These are phyloP conservation scores for Kernera saxatilis DNA, from an alignment of 345 rosid genomes.

Conservation along the genomic window DNA sequence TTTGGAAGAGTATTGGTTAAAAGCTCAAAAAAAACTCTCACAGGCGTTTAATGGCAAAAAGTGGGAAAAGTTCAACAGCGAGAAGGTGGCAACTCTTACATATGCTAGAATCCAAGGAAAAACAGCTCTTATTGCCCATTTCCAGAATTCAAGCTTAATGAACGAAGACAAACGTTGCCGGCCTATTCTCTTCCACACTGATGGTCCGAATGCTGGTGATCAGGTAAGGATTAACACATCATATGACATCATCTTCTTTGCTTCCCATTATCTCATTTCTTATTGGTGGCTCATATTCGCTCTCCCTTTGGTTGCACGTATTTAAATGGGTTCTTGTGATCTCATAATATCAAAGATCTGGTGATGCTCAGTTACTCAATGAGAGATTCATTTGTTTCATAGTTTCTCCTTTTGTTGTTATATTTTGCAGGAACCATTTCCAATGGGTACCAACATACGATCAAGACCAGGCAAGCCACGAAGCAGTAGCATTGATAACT, in stretches of 20 bases:
- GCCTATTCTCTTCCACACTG: conserved; percentile 82
- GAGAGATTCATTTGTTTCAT: background rate
- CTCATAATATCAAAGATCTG: background rate
- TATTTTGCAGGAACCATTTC: conserved; percentile 67
- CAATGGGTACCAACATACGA: conserved; percentile 67
- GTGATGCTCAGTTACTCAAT: background rate
- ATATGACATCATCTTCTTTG: background rate
- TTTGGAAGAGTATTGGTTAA: conserved; percentile 4
- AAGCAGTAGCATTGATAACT: conserved; percentile 43
- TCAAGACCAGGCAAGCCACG: conserved; percentile 69
- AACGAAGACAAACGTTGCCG: conserved; percentile 92
- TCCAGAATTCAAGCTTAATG: conserved; percentile 92
- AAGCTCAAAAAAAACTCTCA: conserved; percentile 5
- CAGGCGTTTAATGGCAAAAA: conserved; percentile 88
- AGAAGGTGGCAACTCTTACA: conserved; percentile 82
- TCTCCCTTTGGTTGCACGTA: background rate
- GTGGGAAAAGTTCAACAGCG: conserved; percentile 92
- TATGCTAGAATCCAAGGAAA: conserved; percentile 90
- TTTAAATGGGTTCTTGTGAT: background rate
- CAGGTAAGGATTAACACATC: conserved; percentile 42
- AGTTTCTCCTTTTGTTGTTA: background rate
- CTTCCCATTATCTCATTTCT: background rate
- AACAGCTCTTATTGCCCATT: conserved; percentile 82
- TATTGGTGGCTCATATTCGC: background rate
- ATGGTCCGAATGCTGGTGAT: conserved; percentile 87